These are phyloP conservation scores for Claviceps pazoutovae DNA, from an alignment of 2,329 filamentous ascomycete species.

Conservation along the genomic window DNA sequence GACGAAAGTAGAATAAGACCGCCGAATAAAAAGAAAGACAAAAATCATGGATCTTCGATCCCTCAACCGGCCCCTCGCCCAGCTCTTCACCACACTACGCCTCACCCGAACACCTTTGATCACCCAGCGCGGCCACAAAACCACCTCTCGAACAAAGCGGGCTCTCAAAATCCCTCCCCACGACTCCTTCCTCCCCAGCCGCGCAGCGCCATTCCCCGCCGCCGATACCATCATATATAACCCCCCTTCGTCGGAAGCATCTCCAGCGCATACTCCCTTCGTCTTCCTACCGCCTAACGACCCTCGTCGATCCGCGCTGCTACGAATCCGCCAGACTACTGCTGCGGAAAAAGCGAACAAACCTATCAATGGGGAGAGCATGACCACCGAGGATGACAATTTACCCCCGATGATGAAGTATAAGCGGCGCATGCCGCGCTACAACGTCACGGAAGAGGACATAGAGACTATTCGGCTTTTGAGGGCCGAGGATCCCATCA, in stretches of 20 bases:
- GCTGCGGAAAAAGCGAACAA: conserved; percentile 6
- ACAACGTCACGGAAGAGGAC: conserved; percentile 41
- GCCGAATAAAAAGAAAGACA: conserved; percentile 1
- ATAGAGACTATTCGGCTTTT: conserved; percentile 47
- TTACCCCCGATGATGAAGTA: conserved; percentile 23
- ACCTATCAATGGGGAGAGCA: conserved; percentile 4
- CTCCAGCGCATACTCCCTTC: conserved; percentile 52
- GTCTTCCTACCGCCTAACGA: conserved; percentile 48
- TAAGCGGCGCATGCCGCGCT: conserved; percentile 22
- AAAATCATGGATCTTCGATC: conserved; percentile 21
- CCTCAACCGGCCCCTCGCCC: conserved; percentile 21
- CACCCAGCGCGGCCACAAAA: conserved; percentile 32
- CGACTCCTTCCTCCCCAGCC: conserved; percentile 39
- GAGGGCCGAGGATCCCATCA: conserved; percentile 36
- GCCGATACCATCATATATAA: conserved; percentile 39
- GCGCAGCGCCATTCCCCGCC: conserved; percentile 16
- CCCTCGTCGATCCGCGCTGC: conserved; percentile 36
- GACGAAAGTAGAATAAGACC: not conserved
- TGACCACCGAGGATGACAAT: conserved; percentile 9
- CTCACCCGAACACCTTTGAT: conserved; percentile 9
- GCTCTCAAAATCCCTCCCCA: conserved; percentile 46
- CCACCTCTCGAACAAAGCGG: conserved; percentile 39
- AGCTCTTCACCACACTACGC: conserved; percentile 17
- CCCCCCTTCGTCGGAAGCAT: conserved; percentile 38
- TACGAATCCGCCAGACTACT: conserved; percentile 26